These are phyloP conservation scores for Iris pallida DNA, from an alignment of 116 monocot genomes.

Conservation along the genomic window DNA sequence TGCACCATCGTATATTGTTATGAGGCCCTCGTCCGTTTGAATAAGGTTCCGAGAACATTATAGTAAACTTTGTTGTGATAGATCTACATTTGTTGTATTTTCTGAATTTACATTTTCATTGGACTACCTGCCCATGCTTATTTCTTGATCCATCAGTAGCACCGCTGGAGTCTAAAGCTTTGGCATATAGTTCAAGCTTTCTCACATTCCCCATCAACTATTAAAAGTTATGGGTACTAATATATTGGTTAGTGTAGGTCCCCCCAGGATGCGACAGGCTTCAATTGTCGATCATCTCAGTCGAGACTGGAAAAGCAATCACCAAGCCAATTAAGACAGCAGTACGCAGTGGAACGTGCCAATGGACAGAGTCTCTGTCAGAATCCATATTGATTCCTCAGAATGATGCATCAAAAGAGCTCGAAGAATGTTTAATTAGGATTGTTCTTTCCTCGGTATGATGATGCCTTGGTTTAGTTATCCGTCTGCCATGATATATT, in stretches of 20 bases:
- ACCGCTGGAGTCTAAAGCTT: no score
- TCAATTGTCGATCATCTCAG: conserved; percentile 50
- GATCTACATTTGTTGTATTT: neutral
- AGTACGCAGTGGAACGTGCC: conserved; percentile 63
- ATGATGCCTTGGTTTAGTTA: neutral
- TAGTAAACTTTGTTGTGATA: neutral
- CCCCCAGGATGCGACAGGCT: conserved; percentile 94
- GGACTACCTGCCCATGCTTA: no score
- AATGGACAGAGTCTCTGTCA: conserved; percentile 65
- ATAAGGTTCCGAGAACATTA: neutral
- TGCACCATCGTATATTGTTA: no score
- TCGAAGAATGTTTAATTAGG: conserved; percentile 46
- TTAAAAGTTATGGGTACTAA: conserved; percentile 3
- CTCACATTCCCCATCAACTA: no score
- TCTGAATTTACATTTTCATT: no score
- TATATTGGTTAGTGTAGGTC: conserved; percentile 30
- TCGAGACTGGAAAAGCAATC: conserved; percentile 66
- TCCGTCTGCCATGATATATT: neutral
- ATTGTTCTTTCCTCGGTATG: conserved; percentile 78
- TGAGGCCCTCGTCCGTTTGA: neutral
- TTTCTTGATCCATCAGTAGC: no score
- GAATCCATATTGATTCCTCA: conserved; percentile 48
- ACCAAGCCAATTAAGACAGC: conserved; percentile 59
- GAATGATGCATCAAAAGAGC: conserved; percentile 41
- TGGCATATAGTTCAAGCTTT: neutral